Percentiles rank a stretch among this genome's conserved stretches.
Conservation (phyloP, 1,284 basidiomycete genomes). For the Pisolithus thermaeus region DNA sequence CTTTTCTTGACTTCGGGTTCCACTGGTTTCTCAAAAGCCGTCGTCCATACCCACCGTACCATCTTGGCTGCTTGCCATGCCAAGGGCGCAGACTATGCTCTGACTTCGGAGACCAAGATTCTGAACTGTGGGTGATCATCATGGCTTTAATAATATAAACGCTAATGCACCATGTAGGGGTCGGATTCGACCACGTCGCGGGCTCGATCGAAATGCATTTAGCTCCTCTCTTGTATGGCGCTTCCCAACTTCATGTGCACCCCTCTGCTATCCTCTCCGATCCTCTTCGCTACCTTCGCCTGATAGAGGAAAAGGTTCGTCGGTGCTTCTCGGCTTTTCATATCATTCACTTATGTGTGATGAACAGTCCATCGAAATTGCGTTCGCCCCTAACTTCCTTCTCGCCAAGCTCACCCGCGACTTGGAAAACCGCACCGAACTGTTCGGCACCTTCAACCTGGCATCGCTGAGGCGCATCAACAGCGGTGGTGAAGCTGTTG, state of each 20-base stretch:
- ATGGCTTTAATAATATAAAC: background rate
- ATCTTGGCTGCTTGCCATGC: conserved; percentile 11
- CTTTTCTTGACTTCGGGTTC: conserved; percentile 23
- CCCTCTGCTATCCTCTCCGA: conserved; percentile 12
- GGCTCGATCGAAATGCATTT: conserved; percentile 17
- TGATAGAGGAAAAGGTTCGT: conserved; percentile 9
- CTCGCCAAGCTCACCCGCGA: conserved; percentile 35
- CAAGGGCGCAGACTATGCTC: conserved; percentile 7
- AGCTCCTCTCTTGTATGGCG: conserved; percentile 9
- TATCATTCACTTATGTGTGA: background rate
- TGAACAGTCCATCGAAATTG: conserved; percentile 22
- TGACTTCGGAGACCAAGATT: conserved; percentile 9
- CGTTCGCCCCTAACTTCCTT: conserved; percentile 42
- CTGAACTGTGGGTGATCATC: conserved; percentile 8
- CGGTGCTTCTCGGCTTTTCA: background rate
- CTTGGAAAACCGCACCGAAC: conserved; percentile 17
- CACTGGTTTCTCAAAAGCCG: conserved; percentile 25
- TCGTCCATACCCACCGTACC: conserved; percentile 21
- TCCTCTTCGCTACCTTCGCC: conserved; percentile 9
- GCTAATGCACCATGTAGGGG: conserved; percentile 11
- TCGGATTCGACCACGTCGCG: conserved; percentile 28
- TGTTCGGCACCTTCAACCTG: conserved; percentile 19
- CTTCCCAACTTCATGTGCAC: conserved; percentile 11
- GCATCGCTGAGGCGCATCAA: conserved; percentile 22
- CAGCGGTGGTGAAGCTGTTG: conserved; percentile 37